These are phyloP conservation scores for Fusarium marasasianum DNA, from an alignment of 2,329 filamentous ascomycete species.

Conservation along the genomic window DNA sequence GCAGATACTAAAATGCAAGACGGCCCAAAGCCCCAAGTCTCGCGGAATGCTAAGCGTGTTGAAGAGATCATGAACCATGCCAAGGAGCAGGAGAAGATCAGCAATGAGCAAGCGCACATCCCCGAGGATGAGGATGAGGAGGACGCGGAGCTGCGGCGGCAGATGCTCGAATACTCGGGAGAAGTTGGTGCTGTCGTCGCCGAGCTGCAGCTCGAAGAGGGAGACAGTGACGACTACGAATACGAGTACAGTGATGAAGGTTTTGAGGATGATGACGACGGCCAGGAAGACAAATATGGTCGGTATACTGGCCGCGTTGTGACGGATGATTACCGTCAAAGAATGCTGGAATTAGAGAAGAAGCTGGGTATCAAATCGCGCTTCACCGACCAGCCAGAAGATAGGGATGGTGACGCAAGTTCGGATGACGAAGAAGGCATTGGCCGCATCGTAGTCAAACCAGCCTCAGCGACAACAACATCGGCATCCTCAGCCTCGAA, in stretches of 20 bases:
- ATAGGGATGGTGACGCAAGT: constrained; percentile 48
- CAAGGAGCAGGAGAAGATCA: constrained; percentile 61
- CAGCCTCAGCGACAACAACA: constrained; percentile 12
- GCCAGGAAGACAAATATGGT: constrained; percentile 71
- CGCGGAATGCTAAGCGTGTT: constrained; percentile 57
- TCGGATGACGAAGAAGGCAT: constrained; percentile 61
- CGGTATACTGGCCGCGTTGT: constrained; percentile 74
- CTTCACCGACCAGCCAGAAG: constrained; percentile 59
- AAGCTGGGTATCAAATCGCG: constrained; percentile 70
- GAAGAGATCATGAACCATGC: constrained; percentile 67
- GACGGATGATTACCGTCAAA: constrained; percentile 76
- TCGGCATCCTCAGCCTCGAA: constrained; percentile 32
- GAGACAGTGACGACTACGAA: constrained; percentile 63
- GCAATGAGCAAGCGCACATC: constrained; percentile 60
- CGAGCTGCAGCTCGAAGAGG: constrained; percentile 85
- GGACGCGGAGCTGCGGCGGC: constrained; percentile 79
- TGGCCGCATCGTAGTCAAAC: constrained; percentile 63
- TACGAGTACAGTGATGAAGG: constrained; percentile 64
- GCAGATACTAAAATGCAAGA: constrained; percentile 65
- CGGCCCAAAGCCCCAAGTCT: constrained; percentile 48
- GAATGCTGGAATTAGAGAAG: constrained; percentile 88
- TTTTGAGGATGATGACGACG: constrained; percentile 61
- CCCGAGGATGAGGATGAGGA: constrained; percentile 81
- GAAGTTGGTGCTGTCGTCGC: constrained; percentile 94
- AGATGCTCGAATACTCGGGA: constrained; percentile 92